Conservation (phyloP, 2,329 filamentous ascomycete genomes). For the Ceratocystis eucalypticola region DNA sequence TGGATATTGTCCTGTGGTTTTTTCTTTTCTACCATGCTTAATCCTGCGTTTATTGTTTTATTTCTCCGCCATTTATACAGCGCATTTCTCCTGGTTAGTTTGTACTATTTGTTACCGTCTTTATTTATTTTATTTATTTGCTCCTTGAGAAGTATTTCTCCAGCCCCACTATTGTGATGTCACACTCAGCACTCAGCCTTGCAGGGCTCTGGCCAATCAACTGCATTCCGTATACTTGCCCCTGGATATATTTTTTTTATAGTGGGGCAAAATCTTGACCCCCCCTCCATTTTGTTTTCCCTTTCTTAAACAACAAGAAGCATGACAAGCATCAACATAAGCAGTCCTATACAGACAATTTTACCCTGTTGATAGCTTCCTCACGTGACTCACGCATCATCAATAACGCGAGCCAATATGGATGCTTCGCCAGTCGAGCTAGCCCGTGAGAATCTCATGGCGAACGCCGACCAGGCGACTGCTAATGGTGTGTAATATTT, state of each 20-base stretch:
- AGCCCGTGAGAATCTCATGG: slow-evolving; percentile 9
- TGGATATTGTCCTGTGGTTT: neutral
- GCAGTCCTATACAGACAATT: too few relatives aligned
- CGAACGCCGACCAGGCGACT: neutral
- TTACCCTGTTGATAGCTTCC: too few relatives aligned
- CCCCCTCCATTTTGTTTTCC: neutral
- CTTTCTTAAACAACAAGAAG: neutral
- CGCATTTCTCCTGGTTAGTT: slow-evolving; percentile 12
- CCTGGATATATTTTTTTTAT: slow-evolving; percentile 4
- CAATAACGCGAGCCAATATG: slow-evolving; percentile 6
- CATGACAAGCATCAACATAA: too few relatives aligned
- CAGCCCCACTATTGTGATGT: neutral
- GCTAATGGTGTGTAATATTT: neutral
- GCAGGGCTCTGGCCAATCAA: neutral
- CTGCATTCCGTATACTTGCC: neutral
- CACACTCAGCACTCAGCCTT: neutral
- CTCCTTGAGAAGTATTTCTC: too few relatives aligned
- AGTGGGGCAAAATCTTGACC: neutral
- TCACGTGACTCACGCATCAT: too few relatives aligned
- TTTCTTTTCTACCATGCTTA: neutral
- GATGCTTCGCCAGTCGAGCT: slow-evolving; percentile 14
- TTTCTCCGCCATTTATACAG: slow-evolving; percentile 13
- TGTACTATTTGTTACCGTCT: slow-evolving; percentile 7
- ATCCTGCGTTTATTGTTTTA: slow-evolving; percentile 3
- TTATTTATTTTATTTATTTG: slow-evolving; percentile 9